phyloP scores from a whole-genome alignment of 306 rosid species.

The Benincasa hispida region DNA sequence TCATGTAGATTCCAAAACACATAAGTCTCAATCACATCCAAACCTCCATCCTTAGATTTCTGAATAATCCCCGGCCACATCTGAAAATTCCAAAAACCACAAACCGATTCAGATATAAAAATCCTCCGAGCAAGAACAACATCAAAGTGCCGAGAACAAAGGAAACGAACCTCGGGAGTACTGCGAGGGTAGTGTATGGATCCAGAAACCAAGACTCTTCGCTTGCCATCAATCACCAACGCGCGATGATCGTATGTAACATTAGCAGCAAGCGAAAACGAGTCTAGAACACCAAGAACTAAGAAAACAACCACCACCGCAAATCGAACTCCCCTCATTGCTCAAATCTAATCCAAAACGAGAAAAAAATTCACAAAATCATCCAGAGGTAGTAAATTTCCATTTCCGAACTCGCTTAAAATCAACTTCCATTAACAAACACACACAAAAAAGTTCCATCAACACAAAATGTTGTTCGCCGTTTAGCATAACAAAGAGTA shows the following conservation, averaged over 20 bases:
- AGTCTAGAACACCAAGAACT: constrained; percentile 26
- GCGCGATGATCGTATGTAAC: constrained; percentile 84
- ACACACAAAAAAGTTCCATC: neutral
- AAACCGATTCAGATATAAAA: constrained; percentile 1
- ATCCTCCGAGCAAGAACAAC: neutral
- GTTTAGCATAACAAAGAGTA: constrained; percentile 12
- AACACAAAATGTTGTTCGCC: constrained; percentile 18
- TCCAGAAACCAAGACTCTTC: constrained; percentile 67
- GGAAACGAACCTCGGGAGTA: constrained; percentile 57
- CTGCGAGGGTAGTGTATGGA: constrained; percentile 96
- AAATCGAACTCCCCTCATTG: constrained; percentile 32
- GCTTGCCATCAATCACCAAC: constrained; percentile 67
- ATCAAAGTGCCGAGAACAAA: neutral
- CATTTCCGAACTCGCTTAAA: neutral
- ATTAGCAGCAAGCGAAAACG: constrained; percentile 30
- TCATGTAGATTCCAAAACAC: constrained; percentile 91
- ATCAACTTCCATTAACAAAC: neutral
- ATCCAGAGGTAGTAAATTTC: neutral
- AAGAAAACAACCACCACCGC: constrained; percentile 18
- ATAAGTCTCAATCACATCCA: constrained; percentile 88
- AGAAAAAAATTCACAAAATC: neutral
- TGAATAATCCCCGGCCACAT: constrained; percentile 95
- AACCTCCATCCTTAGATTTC: constrained; percentile 88
- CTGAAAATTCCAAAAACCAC: constrained; percentile 25
- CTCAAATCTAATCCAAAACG: neutral